These are phyloP conservation scores for Fusarium pseudograminearum DNA, from an alignment of 2,329 filamentous ascomycete genomes.

Conservation along the genomic window DNA sequence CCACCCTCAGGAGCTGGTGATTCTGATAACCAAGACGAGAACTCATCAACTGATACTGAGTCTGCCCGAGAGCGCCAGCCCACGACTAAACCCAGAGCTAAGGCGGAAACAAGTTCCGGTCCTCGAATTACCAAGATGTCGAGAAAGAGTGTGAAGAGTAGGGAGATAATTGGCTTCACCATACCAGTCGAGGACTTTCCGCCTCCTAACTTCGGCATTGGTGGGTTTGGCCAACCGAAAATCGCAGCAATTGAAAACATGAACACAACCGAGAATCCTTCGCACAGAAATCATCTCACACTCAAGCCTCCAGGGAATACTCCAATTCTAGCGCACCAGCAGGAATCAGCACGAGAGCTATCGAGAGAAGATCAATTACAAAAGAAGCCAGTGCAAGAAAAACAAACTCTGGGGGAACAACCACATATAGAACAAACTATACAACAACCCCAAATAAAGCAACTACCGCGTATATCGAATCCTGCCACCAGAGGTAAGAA, in stretches of 20 bases:
- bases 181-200: conserved; percentile 32
- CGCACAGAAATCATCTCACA: not conserved
- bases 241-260: not conserved
- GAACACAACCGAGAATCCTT: conserved; percentile 3
- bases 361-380: not conserved
- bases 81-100: not conserved
- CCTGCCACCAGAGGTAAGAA: conserved; percentile 66
- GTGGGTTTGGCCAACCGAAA: not conserved
- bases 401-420: not conserved
- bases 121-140: conserved; percentile 57
- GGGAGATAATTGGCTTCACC: conserved; percentile 60
- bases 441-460: conserved; percentile 13
- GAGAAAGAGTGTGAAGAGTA: conserved; percentile 60
- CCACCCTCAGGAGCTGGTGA: not conserved
- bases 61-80: conserved; percentile 7
- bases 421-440: conserved; percentile 3
- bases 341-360: not conserved
- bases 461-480: conserved; percentile 53
- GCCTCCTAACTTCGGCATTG: conserved; percentile 34
- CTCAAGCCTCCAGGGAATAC: not conserved
- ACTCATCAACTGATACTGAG: not conserved
- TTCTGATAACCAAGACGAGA: not conserved
- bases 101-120: conserved; percentile 31
- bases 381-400: not conserved
- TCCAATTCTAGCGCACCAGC: not conserved